phyloP scores from a whole-genome alignment of 108 stramenopile species.

The Fragilaria radians region DNA sequence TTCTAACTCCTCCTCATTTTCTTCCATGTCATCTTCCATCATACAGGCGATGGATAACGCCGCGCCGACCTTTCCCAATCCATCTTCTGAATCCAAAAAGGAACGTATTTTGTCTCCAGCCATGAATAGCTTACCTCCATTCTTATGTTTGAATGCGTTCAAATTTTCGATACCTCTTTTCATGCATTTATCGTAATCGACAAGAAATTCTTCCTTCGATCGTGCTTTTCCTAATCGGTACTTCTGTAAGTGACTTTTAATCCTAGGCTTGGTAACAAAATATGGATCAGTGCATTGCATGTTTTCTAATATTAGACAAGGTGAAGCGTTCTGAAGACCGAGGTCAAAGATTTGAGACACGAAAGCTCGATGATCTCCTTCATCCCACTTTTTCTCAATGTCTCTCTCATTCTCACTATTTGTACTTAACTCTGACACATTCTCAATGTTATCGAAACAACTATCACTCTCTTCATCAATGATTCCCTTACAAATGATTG shows the following conservation, averaged over 20 bases:
- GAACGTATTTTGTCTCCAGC: not conserved
- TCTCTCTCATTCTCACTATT: no score
- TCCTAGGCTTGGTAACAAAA: constrained; percentile 11
- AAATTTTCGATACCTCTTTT: no score
- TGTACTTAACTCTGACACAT: no score
- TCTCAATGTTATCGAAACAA: no score
- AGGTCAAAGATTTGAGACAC: constrained; percentile 36
- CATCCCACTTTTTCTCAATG: constrained; percentile 14
- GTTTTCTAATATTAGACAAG: constrained; percentile 39
- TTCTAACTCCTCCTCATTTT: not conserved
- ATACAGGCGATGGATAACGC: not conserved
- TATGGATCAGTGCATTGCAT: constrained; percentile 10
- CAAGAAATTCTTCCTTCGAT: constrained; percentile 34
- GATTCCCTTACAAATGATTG: no score
- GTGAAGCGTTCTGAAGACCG: constrained; percentile 39
- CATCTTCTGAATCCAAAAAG: not conserved
- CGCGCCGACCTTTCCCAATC: not conserved
- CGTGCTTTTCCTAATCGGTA: constrained; percentile 30
- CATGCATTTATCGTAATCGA: constrained; percentile 22
- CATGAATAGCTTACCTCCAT: not conserved
- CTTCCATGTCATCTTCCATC: not conserved
- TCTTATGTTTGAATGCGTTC: not conserved
- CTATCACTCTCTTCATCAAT: no score
- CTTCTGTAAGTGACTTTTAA: constrained; percentile 23
- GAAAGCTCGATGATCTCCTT: constrained; percentile 32